A percentile compares a stretch with the other conserved stretches of the same genome.
Evolutionary conservation across 73 alveolate species (phyloP).

Genomic region (Paramecium sexaurelia): DNA sequence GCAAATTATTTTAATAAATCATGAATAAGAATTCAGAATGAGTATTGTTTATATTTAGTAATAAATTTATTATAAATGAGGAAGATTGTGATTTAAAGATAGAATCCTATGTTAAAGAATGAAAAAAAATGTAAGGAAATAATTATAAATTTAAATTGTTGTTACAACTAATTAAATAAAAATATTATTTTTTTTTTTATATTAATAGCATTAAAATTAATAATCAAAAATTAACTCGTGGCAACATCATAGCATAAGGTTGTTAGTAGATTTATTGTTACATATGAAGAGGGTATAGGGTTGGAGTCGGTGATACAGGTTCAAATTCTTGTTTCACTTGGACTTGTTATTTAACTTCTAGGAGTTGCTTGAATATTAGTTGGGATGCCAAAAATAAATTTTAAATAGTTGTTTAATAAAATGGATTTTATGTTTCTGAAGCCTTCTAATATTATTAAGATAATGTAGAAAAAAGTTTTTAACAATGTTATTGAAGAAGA

Average conservation of each 20-base stretch:
- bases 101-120: background rate
- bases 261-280: background rate
- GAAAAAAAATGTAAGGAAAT: background rate
- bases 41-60: background rate
- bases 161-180: conserved; percentile 30
- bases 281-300: background rate
- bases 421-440: background rate
- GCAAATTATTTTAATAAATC: background rate
- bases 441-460: background rate
- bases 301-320: background rate
- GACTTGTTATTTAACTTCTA: background rate
- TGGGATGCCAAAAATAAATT: background rate
- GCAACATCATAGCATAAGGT: background rate
- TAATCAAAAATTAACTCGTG: background rate
- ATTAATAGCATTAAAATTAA: background rate
- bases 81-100: background rate
- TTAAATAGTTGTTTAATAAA: background rate
- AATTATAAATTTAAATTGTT: conserved; percentile 13
- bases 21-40: background rate
- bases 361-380: background rate
- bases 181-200: background rate
- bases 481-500: background rate
- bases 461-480: background rate
- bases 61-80: background rate
- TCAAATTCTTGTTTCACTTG: background rate